phyloP scores from a whole-genome alignment of 768 basidiomycete species.

The Scleroderma citrinum region DNA sequence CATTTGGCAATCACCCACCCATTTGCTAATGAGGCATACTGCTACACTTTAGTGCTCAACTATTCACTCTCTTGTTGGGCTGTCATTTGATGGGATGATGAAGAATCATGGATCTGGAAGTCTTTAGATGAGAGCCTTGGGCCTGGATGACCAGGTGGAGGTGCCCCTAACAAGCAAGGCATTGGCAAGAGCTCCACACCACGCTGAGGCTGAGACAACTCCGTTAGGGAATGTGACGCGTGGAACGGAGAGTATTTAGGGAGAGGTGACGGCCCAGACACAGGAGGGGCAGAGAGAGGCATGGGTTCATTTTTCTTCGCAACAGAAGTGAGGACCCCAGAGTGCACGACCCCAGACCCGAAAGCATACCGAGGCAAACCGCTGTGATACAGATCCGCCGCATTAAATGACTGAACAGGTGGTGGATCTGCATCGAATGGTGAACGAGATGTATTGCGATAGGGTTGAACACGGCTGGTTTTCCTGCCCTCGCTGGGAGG shows the following conservation, averaged over 20 bases:
- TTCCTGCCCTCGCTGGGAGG: background rate
- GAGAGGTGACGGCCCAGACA: background rate
- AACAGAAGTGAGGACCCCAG: background rate
- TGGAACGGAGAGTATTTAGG: background rate
- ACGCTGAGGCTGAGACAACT: background rate
- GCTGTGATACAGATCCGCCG: slow-evolving; percentile 15
- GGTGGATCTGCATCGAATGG: slow-evolving; percentile 1
- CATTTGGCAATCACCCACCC: too few relatives aligned
- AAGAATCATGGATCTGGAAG: too few relatives aligned
- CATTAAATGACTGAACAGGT: slow-evolving; percentile 2
- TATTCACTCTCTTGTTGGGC: too few relatives aligned
- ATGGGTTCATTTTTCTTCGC: background rate
- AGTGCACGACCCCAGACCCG: background rate
- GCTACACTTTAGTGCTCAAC: too few relatives aligned
- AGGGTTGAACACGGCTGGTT: background rate
- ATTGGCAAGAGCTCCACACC: background rate
- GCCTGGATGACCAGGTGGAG: too few relatives aligned
- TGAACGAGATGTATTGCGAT: slow-evolving; percentile 6
- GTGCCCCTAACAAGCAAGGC: background rate
- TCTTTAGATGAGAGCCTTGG: too few relatives aligned
- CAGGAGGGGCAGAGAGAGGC: background rate
- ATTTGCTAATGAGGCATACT: too few relatives aligned
- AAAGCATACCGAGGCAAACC: slow-evolving; percentile 4
- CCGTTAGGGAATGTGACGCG: background rate
- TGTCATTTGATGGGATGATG: too few relatives aligned